Evolutionary conservation across 2,329 filamentous ascomycete genomes (phyloP).

Genomic region (Phialocephala sp.): DNA sequence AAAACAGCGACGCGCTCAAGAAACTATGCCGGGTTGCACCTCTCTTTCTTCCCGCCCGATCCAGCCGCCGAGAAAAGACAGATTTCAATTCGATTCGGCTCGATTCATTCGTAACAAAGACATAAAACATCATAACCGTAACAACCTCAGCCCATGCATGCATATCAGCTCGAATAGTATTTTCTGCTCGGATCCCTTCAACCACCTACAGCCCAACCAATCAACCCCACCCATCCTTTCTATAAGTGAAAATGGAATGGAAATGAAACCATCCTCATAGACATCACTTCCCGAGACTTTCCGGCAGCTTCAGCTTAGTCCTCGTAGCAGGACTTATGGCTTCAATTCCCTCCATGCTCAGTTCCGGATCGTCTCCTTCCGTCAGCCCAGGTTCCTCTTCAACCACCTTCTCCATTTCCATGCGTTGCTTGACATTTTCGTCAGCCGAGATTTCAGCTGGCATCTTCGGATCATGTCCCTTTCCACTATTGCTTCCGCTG

Average conservation of each 20-base stretch:
- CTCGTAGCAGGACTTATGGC: slow-evolving; percentile 29
- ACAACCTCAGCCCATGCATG: neutral
- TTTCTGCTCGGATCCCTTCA: neutral
- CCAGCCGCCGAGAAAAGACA: neutral
- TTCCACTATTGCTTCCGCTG: slow-evolving; percentile 66
- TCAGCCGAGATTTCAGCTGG: slow-evolving; percentile 18
- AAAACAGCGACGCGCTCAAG: neutral
- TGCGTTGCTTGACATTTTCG: slow-evolving; percentile 30
- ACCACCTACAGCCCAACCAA: neutral
- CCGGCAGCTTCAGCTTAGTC: slow-evolving; percentile 32
- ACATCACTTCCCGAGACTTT: slow-evolving; percentile 28
- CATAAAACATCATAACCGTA: slow-evolving; percentile 2
- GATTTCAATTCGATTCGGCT: no score
- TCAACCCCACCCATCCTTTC: neutral
- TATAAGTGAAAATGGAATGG: neutral
- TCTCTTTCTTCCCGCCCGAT: neutral
- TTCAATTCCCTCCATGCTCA: slow-evolving; percentile 27
- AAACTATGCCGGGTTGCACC: neutral
- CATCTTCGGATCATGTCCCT: slow-evolving; percentile 54
- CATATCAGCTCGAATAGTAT: neutral
- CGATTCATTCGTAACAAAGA: slow-evolving; percentile 5
- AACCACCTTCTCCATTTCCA: slow-evolving; percentile 42
- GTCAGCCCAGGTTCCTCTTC: slow-evolving; percentile 41
- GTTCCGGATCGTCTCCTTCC: slow-evolving; percentile 33
- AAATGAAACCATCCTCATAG: neutral